Percentiles rank a stretch among this genome's conserved stretches.
Conservation (phyloP, 2,329 filamentous ascomycete genomes). For the Botrytis galanthina region DNA sequence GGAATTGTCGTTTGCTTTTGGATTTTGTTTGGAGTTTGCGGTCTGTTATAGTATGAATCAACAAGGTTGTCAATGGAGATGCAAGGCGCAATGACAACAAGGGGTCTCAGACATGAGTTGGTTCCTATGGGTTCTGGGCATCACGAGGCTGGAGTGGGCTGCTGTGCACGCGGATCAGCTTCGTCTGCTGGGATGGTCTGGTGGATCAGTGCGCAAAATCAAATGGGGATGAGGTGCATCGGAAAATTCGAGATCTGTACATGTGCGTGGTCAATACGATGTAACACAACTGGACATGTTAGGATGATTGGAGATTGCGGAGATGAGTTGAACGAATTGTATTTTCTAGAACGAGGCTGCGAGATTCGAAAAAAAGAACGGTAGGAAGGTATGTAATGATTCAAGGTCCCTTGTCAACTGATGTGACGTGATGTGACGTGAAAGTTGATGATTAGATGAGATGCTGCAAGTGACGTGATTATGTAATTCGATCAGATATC, state of each 20-base stretch:
- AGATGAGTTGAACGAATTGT: background rate
- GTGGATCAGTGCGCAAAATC: slow-evolving; percentile 17
- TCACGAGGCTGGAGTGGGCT: slow-evolving; percentile 17
- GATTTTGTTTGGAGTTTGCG: background rate
- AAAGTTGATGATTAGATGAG: background rate
- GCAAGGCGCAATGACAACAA: background rate
- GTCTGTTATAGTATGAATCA: background rate
- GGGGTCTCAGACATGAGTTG: background rate
- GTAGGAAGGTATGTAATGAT: background rate
- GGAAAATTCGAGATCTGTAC: slow-evolving; percentile 7
- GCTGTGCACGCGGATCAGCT: slow-evolving; percentile 9
- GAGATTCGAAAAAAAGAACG: no score
- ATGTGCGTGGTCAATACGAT: slow-evolving; percentile 15
- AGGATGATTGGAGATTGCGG: background rate
- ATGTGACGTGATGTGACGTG: background rate
- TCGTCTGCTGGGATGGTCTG: slow-evolving; percentile 15
- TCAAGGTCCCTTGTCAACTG: background rate
- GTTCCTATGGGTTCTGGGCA: slow-evolving; percentile 3
- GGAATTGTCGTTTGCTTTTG: background rate
- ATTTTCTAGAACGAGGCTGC: background rate
- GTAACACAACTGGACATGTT: background rate
- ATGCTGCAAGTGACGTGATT: background rate
- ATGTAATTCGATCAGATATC: background rate
- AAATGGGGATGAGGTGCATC: slow-evolving; percentile 5
- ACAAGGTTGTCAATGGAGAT: background rate